phyloP scores from a whole-genome alignment of 257 asterid genomes.

The Gardenia jasminoides region DNA sequence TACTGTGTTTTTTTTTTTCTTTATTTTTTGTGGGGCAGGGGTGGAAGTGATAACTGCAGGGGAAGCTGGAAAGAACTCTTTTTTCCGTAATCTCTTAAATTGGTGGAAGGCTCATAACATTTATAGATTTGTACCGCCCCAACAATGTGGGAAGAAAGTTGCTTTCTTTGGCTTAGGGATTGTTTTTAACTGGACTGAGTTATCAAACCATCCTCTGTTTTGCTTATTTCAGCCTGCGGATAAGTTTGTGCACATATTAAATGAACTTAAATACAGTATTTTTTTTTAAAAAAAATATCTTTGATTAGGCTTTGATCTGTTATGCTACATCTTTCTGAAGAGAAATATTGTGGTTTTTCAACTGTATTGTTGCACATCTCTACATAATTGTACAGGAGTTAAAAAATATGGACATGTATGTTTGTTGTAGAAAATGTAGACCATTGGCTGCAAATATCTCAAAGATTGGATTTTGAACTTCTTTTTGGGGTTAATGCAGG shows the following conservation, averaged over 20 bases:
- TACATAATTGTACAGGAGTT: neutral
- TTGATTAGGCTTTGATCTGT: neutral
- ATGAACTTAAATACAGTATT: neutral
- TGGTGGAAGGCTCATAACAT: neutral
- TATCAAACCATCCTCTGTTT: neutral
- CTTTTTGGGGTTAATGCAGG: conserved; percentile 15
- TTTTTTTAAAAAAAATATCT: neutral
- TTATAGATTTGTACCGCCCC: neutral
- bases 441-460: neutral
- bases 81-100: neutral
- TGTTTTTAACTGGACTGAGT: neutral
- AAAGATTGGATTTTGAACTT: neutral
- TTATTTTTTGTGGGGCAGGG: too few relatives aligned
- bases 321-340: neutral
- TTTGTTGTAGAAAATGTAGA: neutral
- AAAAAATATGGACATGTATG: neutral
- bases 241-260: neutral
- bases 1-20: too few relatives aligned
- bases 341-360: neutral
- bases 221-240: neutral
- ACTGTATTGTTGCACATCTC: neutral
- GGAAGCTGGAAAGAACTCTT: neutral
- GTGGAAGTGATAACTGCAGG: neutral
- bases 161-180: neutral
- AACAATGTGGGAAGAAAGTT: neutral